Percentiles rank a stretch among this genome's conserved stretches.
Conservation (phyloP, 345 rosid species). For the Eutrema japonicum region DNA sequence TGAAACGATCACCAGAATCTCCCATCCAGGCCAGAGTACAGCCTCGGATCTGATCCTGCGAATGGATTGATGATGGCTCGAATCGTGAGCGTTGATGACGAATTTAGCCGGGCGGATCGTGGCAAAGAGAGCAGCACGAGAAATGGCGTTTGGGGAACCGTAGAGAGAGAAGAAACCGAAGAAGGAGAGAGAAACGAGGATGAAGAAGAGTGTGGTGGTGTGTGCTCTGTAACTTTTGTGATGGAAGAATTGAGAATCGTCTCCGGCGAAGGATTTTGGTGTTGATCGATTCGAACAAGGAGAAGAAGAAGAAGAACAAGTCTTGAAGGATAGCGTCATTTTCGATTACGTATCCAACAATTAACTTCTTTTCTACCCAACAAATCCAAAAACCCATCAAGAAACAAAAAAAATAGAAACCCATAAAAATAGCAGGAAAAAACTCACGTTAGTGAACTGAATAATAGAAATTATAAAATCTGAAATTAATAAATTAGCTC, state of each 20-base stretch:
- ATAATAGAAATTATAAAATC: background rate
- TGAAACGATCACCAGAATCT: constrained; percentile 57
- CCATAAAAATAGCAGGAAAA: constrained; percentile 42
- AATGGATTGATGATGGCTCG: constrained; percentile 17
- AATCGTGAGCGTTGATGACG: constrained; percentile 23
- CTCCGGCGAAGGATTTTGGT: constrained; percentile 23
- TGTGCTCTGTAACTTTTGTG: constrained; percentile 32
- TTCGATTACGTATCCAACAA: constrained; percentile 30
- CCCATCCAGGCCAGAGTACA: constrained; percentile 78
- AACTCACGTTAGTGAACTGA: constrained; percentile 17
- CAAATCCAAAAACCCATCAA: background rate
- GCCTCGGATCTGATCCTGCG: constrained; percentile 48
- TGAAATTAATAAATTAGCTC: background rate
- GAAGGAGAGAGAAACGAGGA: constrained; percentile 41
- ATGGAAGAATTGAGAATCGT: constrained; percentile 12
- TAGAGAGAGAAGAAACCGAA: constrained; percentile 40
- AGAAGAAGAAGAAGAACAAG: constrained; percentile 23
- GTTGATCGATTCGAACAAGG: constrained; percentile 29
- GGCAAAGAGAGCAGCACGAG: constrained; percentile 6
- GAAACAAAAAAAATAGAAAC: background rate
- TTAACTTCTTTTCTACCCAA: constrained; percentile 20
- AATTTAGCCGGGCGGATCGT: constrained; percentile 11
- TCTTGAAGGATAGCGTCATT: constrained; percentile 35
- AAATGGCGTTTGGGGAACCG: constrained; percentile 37
- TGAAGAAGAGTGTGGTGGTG: constrained; percentile 44